Evolutionary conservation across 2,329 filamentous ascomycete genomes (phyloP).

Genomic region (Aureobasidium sp.): DNA sequence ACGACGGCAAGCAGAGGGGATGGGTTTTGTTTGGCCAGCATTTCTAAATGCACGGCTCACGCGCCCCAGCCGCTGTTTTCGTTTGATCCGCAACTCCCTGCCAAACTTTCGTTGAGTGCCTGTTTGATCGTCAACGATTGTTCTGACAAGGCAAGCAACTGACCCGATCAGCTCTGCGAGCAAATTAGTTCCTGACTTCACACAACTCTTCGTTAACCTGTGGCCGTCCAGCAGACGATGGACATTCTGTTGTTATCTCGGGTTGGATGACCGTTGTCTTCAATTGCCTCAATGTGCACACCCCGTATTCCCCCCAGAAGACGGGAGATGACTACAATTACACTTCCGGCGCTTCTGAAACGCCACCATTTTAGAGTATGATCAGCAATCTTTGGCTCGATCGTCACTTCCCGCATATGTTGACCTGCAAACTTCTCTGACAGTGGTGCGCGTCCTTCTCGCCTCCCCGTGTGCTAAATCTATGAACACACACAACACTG

Average conservation of each 20-base stretch:
- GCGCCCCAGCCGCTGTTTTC: constrained; percentile 1
- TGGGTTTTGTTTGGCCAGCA: constrained; percentile 12
- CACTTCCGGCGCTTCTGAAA: constrained; percentile 1
- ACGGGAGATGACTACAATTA: neutral
- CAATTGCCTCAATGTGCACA: neutral
- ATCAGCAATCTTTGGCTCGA: constrained; percentile 10
- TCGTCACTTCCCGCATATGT: constrained; percentile 9
- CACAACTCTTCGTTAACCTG: neutral
- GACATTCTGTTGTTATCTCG: neutral
- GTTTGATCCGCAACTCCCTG: neutral
- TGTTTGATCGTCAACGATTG: constrained; percentile 2
- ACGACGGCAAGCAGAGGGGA: neutral
- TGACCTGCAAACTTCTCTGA: constrained; percentile 6
- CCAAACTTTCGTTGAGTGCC: constrained; percentile 2
- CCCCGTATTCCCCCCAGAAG: neutral
- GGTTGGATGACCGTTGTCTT: neutral
- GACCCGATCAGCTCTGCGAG: neutral
- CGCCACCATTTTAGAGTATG: constrained; percentile 9
- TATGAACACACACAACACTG: no score
- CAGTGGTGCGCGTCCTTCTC: constrained; percentile 6
- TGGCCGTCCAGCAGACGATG: no score
- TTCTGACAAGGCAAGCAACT: constrained; percentile 1
- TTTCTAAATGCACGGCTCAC: neutral
- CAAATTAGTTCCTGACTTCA: neutral
- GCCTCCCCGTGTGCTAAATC: no score